Base-by-base conservation (phyloP, 2,329 filamentous ascomycete genomes). In the Diplocarpon mali region DNA sequence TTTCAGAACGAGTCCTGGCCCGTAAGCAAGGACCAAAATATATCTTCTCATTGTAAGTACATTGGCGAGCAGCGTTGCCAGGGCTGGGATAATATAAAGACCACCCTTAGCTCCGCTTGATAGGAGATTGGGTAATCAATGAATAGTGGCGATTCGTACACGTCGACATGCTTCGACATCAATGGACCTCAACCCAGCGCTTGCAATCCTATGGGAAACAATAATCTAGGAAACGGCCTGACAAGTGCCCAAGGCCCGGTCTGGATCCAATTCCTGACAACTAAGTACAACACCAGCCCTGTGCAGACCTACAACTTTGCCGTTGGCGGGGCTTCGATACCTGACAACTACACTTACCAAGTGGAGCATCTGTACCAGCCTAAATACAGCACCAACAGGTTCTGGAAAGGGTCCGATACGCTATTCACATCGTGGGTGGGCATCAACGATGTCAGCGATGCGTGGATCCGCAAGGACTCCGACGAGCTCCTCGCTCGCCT, bases 391-490 rank as follows among this genome's bases (percentile, higher is more conserved):
- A 63, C 64, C 4, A 12, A 20, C 12, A 43, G 30, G 32, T 47
- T 47, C 24, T 69, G 67, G 67, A 55, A 52, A 0, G 55, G 60
- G 5, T 48, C 50, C 2, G 60, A 69, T 44, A 62, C 67, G 0
- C 44, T 73, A 2, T 70, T 69, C 39, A 65, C 64, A 0, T 53
- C 73, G 2, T 73, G 69, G 67, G 71, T 74, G 14, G 71, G 71
- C 1, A 69, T 73, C 46, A 73, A 73, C 44, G 70, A 71, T 47
- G 64, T 74, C 37, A 38, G 34, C 16, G 30, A 35, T 27, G 43
- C 37, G 17, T 45, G 38, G 37, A 24, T 35, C 0, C 24, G 41
- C n/a, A 38, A 37, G 6, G 14, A 45, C 16, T 16, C 34, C 2
- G 28, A 38, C 1, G 12, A 37, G 2, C 13, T 45, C 13, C 20